Base-by-base conservation (phyloP, 225 moss, liverwort and hornwort species). In the Anthoceros angustus region DNA sequence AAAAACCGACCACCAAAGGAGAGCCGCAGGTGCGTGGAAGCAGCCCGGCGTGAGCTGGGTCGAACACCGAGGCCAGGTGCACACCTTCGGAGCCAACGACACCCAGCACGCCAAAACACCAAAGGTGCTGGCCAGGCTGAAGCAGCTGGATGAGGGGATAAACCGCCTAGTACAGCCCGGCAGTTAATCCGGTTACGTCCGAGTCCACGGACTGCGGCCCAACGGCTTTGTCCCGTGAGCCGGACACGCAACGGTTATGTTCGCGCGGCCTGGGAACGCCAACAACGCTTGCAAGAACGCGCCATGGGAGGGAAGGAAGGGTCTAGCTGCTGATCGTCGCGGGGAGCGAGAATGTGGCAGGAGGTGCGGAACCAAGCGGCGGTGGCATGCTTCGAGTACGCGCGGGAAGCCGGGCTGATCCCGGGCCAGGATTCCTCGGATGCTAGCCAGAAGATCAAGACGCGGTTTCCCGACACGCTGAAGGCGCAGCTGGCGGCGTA, bases 221-320 rank as follows among this genome's bases (percentile, higher is more conserved):
- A 55, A 55, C 55, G 55, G 55, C 14, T 55, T 55, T 55, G 55
- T 55, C 55, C 8, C n/a, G 18, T 20, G 55, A 55, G 55, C 18
- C 16, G 55, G 55, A 55, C 55, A 20, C 55, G 32, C 32, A 55
- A 55, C 55, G 55, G 55, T 55, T 55, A 55, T 20, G 55, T 55
- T 55, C 55, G 55, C 55, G 55, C 55, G 55, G 55, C 55, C 55
- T 18, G 55, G 55, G n/a, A 55, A 15, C n/a, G n/a, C 16, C 18
- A 20, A 32, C 32, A 32, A 32, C 32, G 32, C 32, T 32, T 32
- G 32, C 32, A 32, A 4, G 4, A 32, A 32, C 32, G 32, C 32
- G 45, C 45, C 11, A 16, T 5, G 45, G 45, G 11, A 16, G 5
- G 45, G 45, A 46, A 46, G 45, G 45, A 11, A 23, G 55, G 23